A percentile compares a stretch with the other conserved stretches of the same genome.
phyloP scores from a whole-genome alignment of 2,329 filamentous ascomycete species.

The Apiospora arundinis region DNA sequence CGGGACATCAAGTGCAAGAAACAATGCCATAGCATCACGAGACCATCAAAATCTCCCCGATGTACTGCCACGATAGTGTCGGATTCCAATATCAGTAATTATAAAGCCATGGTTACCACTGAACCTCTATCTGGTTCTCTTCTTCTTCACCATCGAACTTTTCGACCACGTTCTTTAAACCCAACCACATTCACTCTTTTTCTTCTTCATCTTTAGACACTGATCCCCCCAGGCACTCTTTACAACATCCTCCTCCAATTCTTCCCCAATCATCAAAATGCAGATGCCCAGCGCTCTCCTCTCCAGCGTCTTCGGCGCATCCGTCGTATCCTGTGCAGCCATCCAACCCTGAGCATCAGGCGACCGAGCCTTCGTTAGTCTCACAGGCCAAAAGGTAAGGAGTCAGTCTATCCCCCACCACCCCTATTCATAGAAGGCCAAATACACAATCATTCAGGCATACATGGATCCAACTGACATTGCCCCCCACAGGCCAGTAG shows the following conservation, averaged over 20 bases:
- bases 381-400: not conserved
- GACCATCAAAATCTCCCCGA: not conserved
- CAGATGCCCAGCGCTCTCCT: not conserved
- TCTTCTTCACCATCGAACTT: not conserved
- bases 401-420: not conserved
- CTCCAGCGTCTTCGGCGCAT: not conserved
- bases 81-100: not conserved
- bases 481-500: not conserved
- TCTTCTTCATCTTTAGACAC: not conserved
- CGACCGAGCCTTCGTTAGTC: not conserved
- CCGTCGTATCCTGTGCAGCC: not conserved
- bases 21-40: not conserved
- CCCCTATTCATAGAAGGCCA: no score
- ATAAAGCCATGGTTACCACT: not conserved
- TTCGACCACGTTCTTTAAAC: not conserved
- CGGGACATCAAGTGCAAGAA: not conserved
- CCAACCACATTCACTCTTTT: not conserved
- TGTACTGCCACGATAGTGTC: not conserved
- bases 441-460: no score
- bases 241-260: not conserved
- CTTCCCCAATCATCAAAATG: not conserved
- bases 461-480: not conserved
- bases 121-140: not conserved
- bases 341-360: not conserved
- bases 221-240: not conserved